phyloP scores from a whole-genome alignment of 164 flowering plant genomes.

The Aristolochia contorta region DNA sequence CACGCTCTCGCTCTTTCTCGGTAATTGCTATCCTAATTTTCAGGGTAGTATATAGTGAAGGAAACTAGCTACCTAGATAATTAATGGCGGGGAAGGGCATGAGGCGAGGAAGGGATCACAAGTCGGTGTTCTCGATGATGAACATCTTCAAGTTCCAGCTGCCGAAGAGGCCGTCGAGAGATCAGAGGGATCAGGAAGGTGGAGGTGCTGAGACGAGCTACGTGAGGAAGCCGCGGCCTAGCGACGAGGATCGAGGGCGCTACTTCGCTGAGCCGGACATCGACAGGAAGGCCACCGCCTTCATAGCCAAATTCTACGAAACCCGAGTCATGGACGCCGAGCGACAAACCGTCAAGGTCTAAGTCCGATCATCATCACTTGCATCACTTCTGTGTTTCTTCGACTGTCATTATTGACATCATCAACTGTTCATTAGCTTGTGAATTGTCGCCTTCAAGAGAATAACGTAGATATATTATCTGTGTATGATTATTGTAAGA shows the following conservation, averaged over 20 bases:
- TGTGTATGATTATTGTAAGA: too few species aligned
- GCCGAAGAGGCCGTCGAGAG: background rate
- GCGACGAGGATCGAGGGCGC: conserved; percentile 6
- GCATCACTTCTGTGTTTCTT: too few species aligned
- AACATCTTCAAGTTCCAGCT: conserved; percentile 7
- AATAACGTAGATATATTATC: too few species aligned
- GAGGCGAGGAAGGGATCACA: background rate
- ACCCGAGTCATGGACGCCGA: conserved; percentile 1
- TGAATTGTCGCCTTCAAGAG: too few species aligned
- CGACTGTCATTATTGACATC: too few species aligned
- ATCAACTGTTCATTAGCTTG: too few species aligned
- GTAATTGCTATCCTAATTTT: too few species aligned
- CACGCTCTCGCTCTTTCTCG: background rate
- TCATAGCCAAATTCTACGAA: conserved; percentile 8
- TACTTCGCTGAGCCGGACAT: conserved; percentile 9
- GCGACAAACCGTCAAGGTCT: background rate
- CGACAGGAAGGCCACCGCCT: conserved; percentile 7
- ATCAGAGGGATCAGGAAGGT: conserved; percentile 1
- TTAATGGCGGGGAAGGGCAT: conserved; percentile 1
- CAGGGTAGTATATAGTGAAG: too few species aligned
- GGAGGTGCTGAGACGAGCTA: background rate
- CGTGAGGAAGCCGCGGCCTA: background rate
- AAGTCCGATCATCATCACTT: too few species aligned
- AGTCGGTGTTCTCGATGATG: background rate
- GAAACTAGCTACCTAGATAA: too few species aligned